Evolutionary conservation across 768 basidiomycete species (phyloP).

Genomic region (Hysterangium stoloniferum): DNA sequence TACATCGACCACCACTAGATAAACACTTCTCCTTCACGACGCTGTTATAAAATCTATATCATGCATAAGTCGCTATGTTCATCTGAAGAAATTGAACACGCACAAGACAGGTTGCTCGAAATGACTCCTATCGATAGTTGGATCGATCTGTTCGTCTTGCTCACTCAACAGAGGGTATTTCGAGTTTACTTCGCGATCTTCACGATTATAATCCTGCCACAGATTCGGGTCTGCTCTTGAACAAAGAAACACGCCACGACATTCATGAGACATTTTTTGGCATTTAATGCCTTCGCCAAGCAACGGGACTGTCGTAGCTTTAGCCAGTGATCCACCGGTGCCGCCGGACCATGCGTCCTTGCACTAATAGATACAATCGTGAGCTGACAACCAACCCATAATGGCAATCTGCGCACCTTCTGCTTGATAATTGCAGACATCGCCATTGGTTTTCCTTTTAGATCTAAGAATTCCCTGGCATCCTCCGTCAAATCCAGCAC

Average conservation of each 20-base stretch:
- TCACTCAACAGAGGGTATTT: background rate
- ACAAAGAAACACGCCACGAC: constrained; percentile 9
- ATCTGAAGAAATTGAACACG: background rate
- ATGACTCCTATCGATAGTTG: background rate
- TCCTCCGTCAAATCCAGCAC: constrained; percentile 1
- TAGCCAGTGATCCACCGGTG: constrained; percentile 7
- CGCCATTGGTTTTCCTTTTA: background rate
- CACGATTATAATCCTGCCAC: constrained; percentile 7
- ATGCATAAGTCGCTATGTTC: background rate
- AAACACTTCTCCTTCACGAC: constrained; percentile 8
- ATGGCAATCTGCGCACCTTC: background rate
- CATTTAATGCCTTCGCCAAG: constrained; percentile 8
- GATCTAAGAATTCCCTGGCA: background rate
- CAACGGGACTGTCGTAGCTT: constrained; percentile 7
- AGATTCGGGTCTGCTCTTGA: background rate
- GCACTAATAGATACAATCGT: background rate
- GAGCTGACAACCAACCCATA: background rate
- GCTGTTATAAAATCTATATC: constrained; percentile 6
- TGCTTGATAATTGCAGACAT: constrained; percentile 12
- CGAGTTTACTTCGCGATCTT: background rate
- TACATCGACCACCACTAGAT: background rate
- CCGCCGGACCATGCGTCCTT: constrained; percentile 10
- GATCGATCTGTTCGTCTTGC: background rate
- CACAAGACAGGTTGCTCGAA: constrained; percentile 2
- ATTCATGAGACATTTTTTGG: constrained; percentile 11